Conservation (phyloP, 495 filamentous ascomycete species). For the Penicillium maclennaniae region DNA sequence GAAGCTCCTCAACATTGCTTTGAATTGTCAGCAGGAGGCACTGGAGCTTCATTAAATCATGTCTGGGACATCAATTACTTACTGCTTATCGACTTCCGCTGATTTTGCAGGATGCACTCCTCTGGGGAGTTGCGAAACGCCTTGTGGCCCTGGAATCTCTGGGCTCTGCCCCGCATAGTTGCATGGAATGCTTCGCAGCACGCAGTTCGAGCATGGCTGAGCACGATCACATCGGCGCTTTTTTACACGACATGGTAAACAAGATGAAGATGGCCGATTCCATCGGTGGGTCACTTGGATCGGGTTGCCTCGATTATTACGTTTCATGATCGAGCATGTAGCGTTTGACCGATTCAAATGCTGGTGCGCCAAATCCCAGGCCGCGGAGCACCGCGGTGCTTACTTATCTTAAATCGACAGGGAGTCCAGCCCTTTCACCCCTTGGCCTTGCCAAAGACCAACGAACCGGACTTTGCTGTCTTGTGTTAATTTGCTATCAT, state of each 20-base stretch:
- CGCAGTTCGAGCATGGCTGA: slow-evolving; percentile 30
- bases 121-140: not conserved
- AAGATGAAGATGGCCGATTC: slow-evolving; percentile 20
- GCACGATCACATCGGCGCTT: slow-evolving; percentile 27
- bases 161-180: slow-evolving; percentile 12
- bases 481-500: not conserved
- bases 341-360: not conserved
- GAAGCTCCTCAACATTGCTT: slow-evolving; percentile 15
- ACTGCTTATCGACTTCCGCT: slow-evolving; percentile 1
- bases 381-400: slow-evolving; percentile 11
- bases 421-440: not conserved
- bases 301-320: slow-evolving; percentile 9
- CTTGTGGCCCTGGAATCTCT: not conserved
- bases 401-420: not conserved
- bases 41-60: not conserved
- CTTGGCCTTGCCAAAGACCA: not conserved
- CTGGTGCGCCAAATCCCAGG: not conserved
- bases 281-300: slow-evolving; percentile 14
- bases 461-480: not conserved
- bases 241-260: slow-evolving; percentile 22
- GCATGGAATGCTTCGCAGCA: slow-evolving; percentile 18
- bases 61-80: not conserved
- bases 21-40: not conserved
- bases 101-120: not conserved
- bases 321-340: slow-evolving; percentile 14